Conservation (phyloP, 495 filamentous ascomycete species). For the Trichoderma parareesei region DNA sequence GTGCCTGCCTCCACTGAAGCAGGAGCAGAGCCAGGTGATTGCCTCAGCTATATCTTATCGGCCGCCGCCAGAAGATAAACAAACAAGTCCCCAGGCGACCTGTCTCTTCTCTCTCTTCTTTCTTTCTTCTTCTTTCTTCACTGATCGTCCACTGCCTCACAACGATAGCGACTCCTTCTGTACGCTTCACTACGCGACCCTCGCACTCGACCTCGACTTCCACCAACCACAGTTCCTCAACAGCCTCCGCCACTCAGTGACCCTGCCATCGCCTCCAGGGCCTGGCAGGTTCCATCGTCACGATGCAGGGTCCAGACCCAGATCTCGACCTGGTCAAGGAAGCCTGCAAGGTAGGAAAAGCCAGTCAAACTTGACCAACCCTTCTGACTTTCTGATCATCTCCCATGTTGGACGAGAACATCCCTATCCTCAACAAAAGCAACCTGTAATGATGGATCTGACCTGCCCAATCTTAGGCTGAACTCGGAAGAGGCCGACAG, state of each 20-base stretch:
- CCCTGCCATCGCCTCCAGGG: not conserved
- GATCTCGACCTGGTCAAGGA: not conserved
- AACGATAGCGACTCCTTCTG: no score
- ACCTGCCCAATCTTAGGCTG: not conserved
- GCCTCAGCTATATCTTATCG: not conserved
- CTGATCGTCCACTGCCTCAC: no score
- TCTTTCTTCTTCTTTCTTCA: no score
- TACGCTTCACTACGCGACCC: no score
- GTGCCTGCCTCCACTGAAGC: not conserved
- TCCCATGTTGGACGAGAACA: not conserved
- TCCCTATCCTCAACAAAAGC: not conserved
- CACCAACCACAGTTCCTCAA: no score
- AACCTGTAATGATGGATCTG: not conserved
- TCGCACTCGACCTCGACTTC: no score
- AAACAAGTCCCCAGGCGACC: no score
- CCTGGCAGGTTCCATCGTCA: not conserved
- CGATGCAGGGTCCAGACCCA: not conserved
- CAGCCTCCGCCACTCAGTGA: not conserved
- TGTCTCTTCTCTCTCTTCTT: no score
- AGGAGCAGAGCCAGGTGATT: not conserved
- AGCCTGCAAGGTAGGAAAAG: not conserved
- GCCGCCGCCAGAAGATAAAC: no score
- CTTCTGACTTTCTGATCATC: not conserved
- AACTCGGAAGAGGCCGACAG: not conserved
- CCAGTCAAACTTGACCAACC: not conserved